Evolutionary conservation across 306 rosid species (phyloP), one percentile per base, ranked within the genome.

Genomic region (Adenanthera pavonina): DNA sequence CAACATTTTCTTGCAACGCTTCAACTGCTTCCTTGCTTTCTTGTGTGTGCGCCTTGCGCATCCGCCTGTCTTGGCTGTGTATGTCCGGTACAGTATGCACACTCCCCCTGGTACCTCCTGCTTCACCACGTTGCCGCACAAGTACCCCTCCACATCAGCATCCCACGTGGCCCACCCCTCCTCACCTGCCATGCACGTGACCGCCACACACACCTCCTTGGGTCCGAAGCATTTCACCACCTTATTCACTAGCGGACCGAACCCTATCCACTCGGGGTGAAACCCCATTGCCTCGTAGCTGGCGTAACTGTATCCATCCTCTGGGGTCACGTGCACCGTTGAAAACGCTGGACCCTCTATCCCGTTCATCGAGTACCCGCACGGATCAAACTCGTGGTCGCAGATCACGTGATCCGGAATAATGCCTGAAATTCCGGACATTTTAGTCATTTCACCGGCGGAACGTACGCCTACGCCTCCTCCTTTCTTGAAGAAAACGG

Each of bases 301-400:
- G 2, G 92, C 92, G 56, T 87, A 89, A 36, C 92, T 89, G 76
- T 84, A 91, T 2, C 89, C 92, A 5, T 89, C 92, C 71, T 91
- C 95, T 8, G 95, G 95, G 33, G 92, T 89, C 81, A 91, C 92
- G 87, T 91, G 92, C 78, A 89, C 89, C 0, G 95, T 91, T 1
- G 95, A 91, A 20, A 78, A 85, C 7, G 89, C 77, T 59, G 78
- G 69, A 17, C 95, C 92, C n/a, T 91, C 87, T 2, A 89, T 82
- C 2, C 91, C 89, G 30, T 91, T 91, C 92, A 91, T 91, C 2
- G 94, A 91, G 79, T 89, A 91, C 12, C 94, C 92, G 48, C 92
- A 89, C 6, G 92, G 92, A 1, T 91, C 91, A 59, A 91, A 91
- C 48, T 87, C 92, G 13, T 74, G 84, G 68, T 85, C 94, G 65